Base-by-base conservation (phyloP, 345 rosid species). In the Ceriops decandra region DNA sequence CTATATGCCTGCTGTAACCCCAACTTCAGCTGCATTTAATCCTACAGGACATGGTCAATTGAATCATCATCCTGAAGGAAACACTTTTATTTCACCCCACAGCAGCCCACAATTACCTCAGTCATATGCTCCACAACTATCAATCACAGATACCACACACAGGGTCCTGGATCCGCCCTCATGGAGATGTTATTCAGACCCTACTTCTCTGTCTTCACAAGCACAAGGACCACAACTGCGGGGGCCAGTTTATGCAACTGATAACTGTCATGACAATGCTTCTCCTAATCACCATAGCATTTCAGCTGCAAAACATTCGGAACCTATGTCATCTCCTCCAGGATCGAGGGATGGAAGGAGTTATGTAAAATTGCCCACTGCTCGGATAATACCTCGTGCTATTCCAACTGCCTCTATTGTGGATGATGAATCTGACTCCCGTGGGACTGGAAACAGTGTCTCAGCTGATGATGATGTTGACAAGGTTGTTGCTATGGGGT, bases 401-500 rank as follows among this genome's bases (percentile, higher is more conserved):
- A 73, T 87, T 71, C 88, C 88, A 30, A 82, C 82, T 46, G 87
- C 85, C 52, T 70, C 85, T 62, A 59, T 36, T 49, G 76, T 80
- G 36, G 85, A 77, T 54, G 27, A 47, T 57, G 81, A 60, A 61
- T 76, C 81, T 5, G 54, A 63, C 56, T 51, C 78, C 20, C 27
- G 66, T 52, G 79, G 72, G 38, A 72, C 49, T 53, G 67, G 69
- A 67, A 80, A 64, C 65, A 76, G 68, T 54, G 74, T 61, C 10
- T 81, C 67, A 0, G 63, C 62, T 57, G 86, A 85, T 38, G 86
- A 80, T 68, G 79, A 77, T 68, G 68, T 85, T 52, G 87, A 87
- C 76, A 72, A 69, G 69, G 88, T 85, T 33, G 87, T 79, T n/a
- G 78, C 78, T 20, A 83, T 87, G 91, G 91, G 91, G 52, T 87